These are phyloP conservation scores for Chlamydomonas incerta DNA, from an alignment of 139 green algal genomes.

Conservation along the genomic window DNA sequence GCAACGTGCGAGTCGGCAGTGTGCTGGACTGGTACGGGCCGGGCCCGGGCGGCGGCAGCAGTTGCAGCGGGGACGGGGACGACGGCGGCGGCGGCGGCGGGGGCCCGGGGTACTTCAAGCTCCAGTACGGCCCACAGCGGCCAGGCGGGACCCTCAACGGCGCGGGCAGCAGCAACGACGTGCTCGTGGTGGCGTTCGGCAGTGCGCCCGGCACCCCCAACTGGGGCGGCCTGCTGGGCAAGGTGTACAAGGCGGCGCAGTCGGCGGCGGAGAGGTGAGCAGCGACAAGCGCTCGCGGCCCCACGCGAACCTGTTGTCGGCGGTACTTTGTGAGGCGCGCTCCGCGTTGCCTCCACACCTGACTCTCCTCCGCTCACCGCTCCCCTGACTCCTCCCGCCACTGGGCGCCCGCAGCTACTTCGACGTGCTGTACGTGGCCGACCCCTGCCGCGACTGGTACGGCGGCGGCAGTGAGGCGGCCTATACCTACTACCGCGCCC, in stretches of 20 bases:
- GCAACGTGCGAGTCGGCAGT: slow-evolving; percentile 23
- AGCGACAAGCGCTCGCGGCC: too few species aligned
- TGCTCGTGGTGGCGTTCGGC: slow-evolving; percentile 94
- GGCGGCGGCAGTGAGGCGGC: slow-evolving; percentile 56
- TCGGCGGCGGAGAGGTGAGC: slow-evolving; percentile 4
- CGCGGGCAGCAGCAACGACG: background rate
- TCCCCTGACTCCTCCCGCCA: too few species aligned
- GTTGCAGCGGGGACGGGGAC: too few species aligned
- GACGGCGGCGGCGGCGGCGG: too few species aligned
- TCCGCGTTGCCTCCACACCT: too few species aligned
- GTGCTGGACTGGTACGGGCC: slow-evolving; percentile 7
- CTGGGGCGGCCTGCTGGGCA: slow-evolving; percentile 87
- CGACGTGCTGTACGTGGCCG: slow-evolving; percentile 90
- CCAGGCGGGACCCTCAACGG: slow-evolving; percentile 11
- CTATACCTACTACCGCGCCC: slow-evolving; percentile 44
- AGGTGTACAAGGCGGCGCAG: slow-evolving; percentile 55
- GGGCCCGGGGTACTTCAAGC: slow-evolving; percentile 86
- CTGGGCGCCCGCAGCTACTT: slow-evolving; percentile 73
- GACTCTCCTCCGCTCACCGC: too few species aligned
- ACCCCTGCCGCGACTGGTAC: slow-evolving; percentile 83
- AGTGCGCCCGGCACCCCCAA: slow-evolving; percentile 95
- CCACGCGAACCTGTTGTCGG: too few species aligned
- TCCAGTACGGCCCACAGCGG: slow-evolving; percentile 56
- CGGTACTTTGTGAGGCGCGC: too few species aligned
- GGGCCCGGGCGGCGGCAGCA: too few species aligned